Conservation (phyloP, 257 asterid genomes). For the Plantago elongata region DNA sequence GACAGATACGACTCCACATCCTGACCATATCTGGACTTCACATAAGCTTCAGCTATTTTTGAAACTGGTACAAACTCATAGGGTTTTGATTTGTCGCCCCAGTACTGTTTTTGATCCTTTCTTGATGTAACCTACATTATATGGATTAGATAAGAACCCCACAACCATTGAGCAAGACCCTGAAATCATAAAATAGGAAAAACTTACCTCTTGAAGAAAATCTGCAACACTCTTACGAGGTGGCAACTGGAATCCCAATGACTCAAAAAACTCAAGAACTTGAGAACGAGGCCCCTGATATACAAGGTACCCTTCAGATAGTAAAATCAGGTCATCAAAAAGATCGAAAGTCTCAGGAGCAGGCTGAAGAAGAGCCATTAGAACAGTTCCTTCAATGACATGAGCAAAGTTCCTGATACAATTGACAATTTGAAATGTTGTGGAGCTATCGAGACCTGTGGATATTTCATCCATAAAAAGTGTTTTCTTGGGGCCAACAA, state of each 20-base stretch:
- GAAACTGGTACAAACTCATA: conserved; percentile 66
- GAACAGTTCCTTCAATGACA: conserved; percentile 78
- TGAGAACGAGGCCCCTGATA: conserved; percentile 74
- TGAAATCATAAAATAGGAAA: not conserved
- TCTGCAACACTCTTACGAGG: conserved; percentile 89
- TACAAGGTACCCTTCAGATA: conserved; percentile 74
- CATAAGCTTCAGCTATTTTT: conserved; percentile 66
- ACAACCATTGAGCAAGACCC: conserved; percentile 5
- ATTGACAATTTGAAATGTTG: conserved; percentile 81
- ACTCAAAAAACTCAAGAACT: conserved; percentile 67
- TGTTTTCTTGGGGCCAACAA: conserved; percentile 87
- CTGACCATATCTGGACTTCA: conserved; percentile 51
- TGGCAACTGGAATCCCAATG: conserved; percentile 78
- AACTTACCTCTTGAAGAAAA: conserved; percentile 82
- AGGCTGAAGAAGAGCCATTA: conserved; percentile 92
- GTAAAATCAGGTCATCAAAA: conserved; percentile 75
- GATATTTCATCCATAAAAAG: conserved; percentile 95
- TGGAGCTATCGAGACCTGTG: conserved; percentile 94
- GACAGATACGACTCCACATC: conserved; percentile 40
- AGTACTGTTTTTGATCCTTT: conserved; percentile 87
- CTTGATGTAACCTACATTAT: conserved; percentile 58
- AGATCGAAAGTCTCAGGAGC: conserved; percentile 90
- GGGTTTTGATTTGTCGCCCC: conserved; percentile 70
- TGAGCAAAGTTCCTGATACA: conserved; percentile 79
- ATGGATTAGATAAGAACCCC: conserved; percentile 1